These are phyloP conservation scores for Eucalyptus sp. DNA, from an alignment of 345 rosid genomes.

Conservation along the genomic window DNA sequence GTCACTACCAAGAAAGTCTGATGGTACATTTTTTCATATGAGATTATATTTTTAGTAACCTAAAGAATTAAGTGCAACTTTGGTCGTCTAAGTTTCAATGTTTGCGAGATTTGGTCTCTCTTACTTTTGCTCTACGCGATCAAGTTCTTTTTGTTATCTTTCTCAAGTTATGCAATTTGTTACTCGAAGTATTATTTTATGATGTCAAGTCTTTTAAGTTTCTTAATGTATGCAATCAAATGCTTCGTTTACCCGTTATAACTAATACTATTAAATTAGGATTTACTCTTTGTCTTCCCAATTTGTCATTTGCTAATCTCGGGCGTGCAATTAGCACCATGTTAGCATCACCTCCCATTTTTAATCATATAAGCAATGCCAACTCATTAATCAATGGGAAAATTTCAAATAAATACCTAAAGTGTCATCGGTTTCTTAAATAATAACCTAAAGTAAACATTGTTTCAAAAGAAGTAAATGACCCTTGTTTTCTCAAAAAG, in stretches of 20 bases:
- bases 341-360: neutral
- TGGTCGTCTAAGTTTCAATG: neutral
- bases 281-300: neutral
- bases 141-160: neutral
- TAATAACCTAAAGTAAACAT: no score
- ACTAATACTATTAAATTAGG: neutral
- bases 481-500: rapidly evolving
- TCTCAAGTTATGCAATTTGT: neutral
- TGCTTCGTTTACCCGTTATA: neutral
- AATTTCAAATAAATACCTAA: no score
- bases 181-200: neutral
- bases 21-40: neutral
- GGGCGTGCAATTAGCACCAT: neutral
- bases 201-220: neutral
- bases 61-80: neutral
- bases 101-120: neutral
- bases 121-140: neutral
- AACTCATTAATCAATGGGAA: neutral
- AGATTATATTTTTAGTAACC: neutral
- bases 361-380: neutral
- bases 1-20: neutral
- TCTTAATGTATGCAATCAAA: neutral
- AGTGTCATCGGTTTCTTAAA: no score
- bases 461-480: no score
- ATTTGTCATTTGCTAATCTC: neutral